Evolutionary conservation across 73 alveolate genomes (phyloP).

Genomic region (Paraurostyla sp.): DNA sequence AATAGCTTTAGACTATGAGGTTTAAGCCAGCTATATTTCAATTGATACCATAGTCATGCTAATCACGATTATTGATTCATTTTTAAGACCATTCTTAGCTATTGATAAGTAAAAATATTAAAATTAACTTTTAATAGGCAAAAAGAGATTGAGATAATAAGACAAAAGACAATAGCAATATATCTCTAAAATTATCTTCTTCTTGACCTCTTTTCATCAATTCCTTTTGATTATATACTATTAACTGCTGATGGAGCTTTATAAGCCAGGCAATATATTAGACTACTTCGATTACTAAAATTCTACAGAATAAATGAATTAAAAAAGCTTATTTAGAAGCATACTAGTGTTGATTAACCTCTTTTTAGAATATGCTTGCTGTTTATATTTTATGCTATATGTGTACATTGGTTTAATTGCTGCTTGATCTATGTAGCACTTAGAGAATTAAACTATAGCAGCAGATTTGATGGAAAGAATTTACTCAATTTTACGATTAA

Average conservation of each 20-base stretch:
- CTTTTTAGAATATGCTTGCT: constrained; percentile 24
- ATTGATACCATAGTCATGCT: constrained; percentile 47
- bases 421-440: constrained; percentile 52
- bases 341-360: constrained; percentile 44
- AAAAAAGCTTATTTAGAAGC: constrained; percentile 24
- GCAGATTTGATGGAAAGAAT: constrained; percentile 63
- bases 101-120: not conserved
- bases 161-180: not conserved
- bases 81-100: constrained; percentile 47
- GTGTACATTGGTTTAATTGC: constrained; percentile 71
- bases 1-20: constrained; percentile 60
- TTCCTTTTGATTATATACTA: constrained; percentile 76
- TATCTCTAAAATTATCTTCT: constrained; percentile 46
- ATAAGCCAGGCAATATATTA: not conserved
- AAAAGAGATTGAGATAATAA: constrained; percentile 39
- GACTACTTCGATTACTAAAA: constrained; percentile 65
- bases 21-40: not conserved
- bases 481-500: not conserved
- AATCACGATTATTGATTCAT: constrained; percentile 41
- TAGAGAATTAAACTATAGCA: constrained; percentile 25
- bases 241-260: constrained; percentile 7
- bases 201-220: constrained; percentile 57
- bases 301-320: constrained; percentile 56
- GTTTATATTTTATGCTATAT: not conserved
- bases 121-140: not conserved